These are phyloP conservation scores for Durio zibethinus DNA, from an alignment of 345 rosid species.

Conservation along the genomic window DNA sequence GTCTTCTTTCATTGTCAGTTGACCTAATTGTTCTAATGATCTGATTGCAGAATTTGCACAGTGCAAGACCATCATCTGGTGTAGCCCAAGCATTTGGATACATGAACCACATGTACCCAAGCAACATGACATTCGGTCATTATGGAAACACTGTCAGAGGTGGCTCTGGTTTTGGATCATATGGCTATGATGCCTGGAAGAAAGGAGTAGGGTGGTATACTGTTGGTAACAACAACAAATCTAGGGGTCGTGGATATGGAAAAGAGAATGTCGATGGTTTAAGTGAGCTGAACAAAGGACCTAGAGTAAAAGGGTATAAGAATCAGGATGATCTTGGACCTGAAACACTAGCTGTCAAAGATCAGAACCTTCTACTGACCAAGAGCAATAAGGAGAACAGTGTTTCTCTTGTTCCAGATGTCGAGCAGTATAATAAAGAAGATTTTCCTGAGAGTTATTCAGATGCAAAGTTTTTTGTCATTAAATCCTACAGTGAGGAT, in stretches of 20 bases:
- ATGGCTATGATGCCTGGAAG: constrained; percentile 57
- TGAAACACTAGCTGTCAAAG: constrained; percentile 27
- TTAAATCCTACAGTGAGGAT: constrained; percentile 82
- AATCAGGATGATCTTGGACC: constrained; percentile 38
- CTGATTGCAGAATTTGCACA: constrained; percentile 34
- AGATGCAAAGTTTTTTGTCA: constrained; percentile 65
- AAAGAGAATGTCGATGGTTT: constrained; percentile 68
- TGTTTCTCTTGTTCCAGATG: constrained; percentile 27
- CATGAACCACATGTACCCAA: constrained; percentile 49
- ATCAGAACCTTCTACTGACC: constrained; percentile 27
- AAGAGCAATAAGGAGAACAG: constrained; percentile 33
- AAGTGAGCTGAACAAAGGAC: constrained; percentile 77
- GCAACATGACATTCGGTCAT: constrained; percentile 46
- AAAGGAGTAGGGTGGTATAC: constrained; percentile 58
- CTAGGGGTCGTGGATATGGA: constrained; percentile 45
- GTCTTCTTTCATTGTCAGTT: not conserved
- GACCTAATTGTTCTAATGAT: constrained; percentile 4
- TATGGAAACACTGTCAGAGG: constrained; percentile 43
- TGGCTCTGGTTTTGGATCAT: constrained; percentile 52
- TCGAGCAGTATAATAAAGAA: constrained; percentile 44
- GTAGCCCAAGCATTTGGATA: constrained; percentile 44
- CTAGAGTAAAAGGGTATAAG: constrained; percentile 54
- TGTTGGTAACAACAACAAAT: constrained; percentile 52
- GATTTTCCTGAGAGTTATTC: constrained; percentile 46
- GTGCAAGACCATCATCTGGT: constrained; percentile 37